Conservation (phyloP, 495 filamentous ascomycete genomes). For the Tuber indicum region DNA sequence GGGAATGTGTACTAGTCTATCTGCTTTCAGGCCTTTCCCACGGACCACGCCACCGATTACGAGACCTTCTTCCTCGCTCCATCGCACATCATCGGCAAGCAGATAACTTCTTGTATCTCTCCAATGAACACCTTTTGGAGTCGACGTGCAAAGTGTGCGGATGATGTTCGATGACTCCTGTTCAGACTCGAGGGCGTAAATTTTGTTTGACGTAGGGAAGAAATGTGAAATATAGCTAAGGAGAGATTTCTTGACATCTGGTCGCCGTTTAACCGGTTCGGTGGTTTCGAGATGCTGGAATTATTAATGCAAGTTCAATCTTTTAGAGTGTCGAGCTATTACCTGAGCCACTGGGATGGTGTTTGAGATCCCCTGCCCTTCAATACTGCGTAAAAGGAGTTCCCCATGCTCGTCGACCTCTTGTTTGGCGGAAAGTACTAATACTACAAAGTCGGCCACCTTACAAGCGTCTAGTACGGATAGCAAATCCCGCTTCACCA, state of each 20-base stretch:
- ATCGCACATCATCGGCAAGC: conserved; percentile 74
- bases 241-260: conserved; percentile 68
- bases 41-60: conserved; percentile 80
- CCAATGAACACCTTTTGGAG: conserved; percentile 87
- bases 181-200: conserved; percentile 73
- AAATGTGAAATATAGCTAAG: conserved; percentile 90
- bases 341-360: conserved; percentile 68
- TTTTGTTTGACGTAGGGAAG: conserved; percentile 79
- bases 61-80: conserved; percentile 54
- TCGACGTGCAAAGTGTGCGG: conserved; percentile 79
- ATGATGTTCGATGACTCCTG: conserved; percentile 87
- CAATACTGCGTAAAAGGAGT: conserved; percentile 71
- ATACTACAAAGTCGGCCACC: conserved; percentile 79
- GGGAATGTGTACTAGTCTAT: conserved; percentile 81
- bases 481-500: conserved; percentile 62
- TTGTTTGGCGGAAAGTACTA: conserved; percentile 69
- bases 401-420: conserved; percentile 81
- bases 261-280: conserved; percentile 67
- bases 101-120: conserved; percentile 92
- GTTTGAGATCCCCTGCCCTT: conserved; percentile 88
- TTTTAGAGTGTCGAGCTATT: background rate
- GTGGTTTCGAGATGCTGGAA: conserved; percentile 58
- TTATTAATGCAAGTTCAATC: background rate
- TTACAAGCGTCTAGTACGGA: conserved; percentile 76
- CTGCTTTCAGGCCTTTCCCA: conserved; percentile 78